Percentiles rank a stretch among this genome's conserved stretches.
Evolutionary conservation across 306 rosid species (phyloP).

Genomic region (Rosa persica): DNA sequence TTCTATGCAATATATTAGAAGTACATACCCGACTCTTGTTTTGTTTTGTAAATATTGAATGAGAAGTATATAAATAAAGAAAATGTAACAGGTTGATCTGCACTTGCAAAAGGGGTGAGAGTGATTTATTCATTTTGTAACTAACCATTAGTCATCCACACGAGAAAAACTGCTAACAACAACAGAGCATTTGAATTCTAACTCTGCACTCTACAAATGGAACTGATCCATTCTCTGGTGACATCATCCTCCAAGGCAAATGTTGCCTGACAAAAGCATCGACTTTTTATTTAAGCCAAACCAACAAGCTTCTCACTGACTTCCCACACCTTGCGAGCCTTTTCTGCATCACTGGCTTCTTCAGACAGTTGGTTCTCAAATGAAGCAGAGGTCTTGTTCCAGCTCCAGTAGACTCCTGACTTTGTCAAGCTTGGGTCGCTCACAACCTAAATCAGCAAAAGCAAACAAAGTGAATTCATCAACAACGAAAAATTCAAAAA

Average conservation of each 20-base stretch:
- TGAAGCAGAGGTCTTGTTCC: constrained; percentile 91
- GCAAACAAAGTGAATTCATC: constrained; percentile 14
- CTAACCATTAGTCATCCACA: constrained; percentile 39
- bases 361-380: constrained; percentile 88
- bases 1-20: neutral
- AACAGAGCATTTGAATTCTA: constrained; percentile 12
- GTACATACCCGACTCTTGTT: neutral
- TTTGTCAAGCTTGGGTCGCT: constrained; percentile 92
- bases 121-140: constrained; percentile 39
- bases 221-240: constrained; percentile 15
- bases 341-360: constrained; percentile 82
- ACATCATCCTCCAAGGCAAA: constrained; percentile 29
- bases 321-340: constrained; percentile 96
- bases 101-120: constrained; percentile 33
- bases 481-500: constrained; percentile 5
- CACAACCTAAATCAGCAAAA: constrained; percentile 63
- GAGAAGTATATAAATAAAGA: neutral
- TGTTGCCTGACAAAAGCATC: constrained; percentile 10
- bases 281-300: constrained; percentile 52
- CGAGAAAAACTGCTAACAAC: constrained; percentile 37
- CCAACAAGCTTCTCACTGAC: constrained; percentile 95
- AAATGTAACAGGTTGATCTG: neutral
- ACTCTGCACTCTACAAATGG: constrained; percentile 22
- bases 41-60: neutral
- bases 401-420: constrained; percentile 99